Evolutionary conservation across 2,329 filamentous ascomycete genomes (phyloP).

Genomic region (Canariomyces notabilis): DNA sequence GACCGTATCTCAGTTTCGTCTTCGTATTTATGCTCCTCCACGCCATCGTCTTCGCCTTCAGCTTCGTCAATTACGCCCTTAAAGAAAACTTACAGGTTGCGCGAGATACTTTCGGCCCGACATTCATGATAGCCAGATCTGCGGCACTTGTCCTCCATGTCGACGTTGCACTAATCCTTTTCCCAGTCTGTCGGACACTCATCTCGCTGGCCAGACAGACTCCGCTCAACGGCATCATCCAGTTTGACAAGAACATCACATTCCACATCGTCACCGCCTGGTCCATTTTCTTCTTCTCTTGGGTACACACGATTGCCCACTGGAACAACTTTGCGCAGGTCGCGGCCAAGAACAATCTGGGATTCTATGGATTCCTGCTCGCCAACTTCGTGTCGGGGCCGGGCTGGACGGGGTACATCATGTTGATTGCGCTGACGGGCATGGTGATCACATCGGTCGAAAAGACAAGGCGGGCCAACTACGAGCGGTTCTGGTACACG

Average conservation of each 20-base stretch:
- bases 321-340: constrained; percentile 83
- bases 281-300: constrained; percentile 85
- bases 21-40: constrained; percentile 70
- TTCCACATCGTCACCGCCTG: constrained; percentile 82
- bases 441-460: constrained; percentile 76
- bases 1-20: constrained; percentile 56
- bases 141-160: constrained; percentile 75
- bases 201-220: constrained; percentile 78
- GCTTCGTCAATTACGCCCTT: constrained; percentile 71
- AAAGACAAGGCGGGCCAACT: constrained; percentile 73
- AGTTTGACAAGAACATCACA: constrained; percentile 85
- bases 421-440: constrained; percentile 71
- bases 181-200: constrained; percentile 78
- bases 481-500: constrained; percentile 86
- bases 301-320: constrained; percentile 80
- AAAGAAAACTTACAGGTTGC: constrained; percentile 68
- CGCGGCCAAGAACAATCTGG: constrained; percentile 67
- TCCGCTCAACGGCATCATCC: constrained; percentile 78
- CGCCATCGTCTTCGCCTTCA: constrained; percentile 72
- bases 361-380: constrained; percentile 70
- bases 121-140: constrained; percentile 70
- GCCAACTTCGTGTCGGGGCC: constrained; percentile 75
- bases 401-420: constrained; percentile 81
- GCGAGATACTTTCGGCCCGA: constrained; percentile 65
- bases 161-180: constrained; percentile 72